A percentile compares a stretch with the other conserved stretches of the same genome.
These are phyloP conservation scores for Ettlia oleoabundans DNA, from an alignment of 139 green algal genomes.

Conservation along the genomic window DNA sequence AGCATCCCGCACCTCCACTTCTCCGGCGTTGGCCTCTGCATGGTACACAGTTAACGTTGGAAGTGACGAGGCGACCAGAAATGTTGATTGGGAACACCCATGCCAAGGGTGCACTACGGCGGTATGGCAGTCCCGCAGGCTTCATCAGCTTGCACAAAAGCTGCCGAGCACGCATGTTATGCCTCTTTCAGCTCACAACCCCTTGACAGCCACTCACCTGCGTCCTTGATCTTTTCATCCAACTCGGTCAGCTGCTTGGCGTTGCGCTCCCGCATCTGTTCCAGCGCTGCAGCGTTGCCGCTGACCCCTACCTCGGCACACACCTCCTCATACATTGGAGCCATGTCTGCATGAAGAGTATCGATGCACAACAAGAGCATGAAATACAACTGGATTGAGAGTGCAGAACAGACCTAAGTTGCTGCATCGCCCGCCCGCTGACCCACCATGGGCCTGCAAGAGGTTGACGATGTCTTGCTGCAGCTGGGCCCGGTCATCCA, in stretches of 20 bases:
- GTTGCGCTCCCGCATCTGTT: conserved; percentile 69
- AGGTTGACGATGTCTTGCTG: conserved; percentile 7
- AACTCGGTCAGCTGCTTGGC: conserved; percentile 62
- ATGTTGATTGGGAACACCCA: no score
- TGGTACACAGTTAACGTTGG: neutral
- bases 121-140: no score
- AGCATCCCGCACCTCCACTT: conserved; percentile 95
- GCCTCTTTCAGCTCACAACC: neutral
- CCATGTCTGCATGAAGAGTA: conserved; percentile 67
- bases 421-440: no score
- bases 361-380: neutral
- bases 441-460: neutral
- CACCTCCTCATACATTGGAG: conserved; percentile 79
- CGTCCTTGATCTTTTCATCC: conserved; percentile 79
- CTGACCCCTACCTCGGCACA: conserved; percentile 70
- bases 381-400: neutral
- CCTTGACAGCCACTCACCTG: neutral
- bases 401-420: no score
- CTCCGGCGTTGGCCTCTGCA: conserved; percentile 93
- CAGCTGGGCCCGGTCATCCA: neutral
- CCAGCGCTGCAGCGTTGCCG: conserved; percentile 60
- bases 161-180: no score
- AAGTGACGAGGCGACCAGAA: neutral
- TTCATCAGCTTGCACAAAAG: no score
- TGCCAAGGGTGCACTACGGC: no score